A percentile compares a stretch with the other conserved stretches of the same genome.
These are phyloP conservation scores for Lycium barbarum DNA, from an alignment of 257 asterid species.

Conservation along the genomic window DNA sequence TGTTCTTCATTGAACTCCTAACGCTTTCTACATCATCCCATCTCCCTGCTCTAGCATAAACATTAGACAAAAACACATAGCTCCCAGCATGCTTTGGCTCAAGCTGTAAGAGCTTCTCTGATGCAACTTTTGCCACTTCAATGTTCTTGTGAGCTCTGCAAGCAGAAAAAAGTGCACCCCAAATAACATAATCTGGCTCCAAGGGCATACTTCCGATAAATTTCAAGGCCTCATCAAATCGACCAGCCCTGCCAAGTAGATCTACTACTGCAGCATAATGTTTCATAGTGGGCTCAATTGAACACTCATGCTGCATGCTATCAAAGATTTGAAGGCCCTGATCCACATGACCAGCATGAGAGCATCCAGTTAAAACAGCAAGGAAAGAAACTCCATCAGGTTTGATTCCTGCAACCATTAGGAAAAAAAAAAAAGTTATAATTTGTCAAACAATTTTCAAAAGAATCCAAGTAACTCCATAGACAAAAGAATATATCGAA, in stretches of 20 bases:
- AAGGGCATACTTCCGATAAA: constrained; percentile 46
- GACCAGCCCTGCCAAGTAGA: constrained; percentile 52
- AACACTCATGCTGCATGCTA: constrained; percentile 43
- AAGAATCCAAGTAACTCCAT: not conserved
- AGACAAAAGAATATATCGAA: not conserved
- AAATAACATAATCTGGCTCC: constrained; percentile 47
- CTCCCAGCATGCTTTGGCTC: constrained; percentile 53
- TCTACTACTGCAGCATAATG: constrained; percentile 52
- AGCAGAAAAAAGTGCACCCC: constrained; percentile 58
- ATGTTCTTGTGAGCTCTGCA: constrained; percentile 51
- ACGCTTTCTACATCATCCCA: constrained; percentile 56
- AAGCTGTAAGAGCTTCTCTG: constrained; percentile 46
- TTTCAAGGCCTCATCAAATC: constrained; percentile 43
- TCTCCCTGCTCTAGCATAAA: constrained; percentile 44
- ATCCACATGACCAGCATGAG: constrained; percentile 51
- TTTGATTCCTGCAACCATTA: constrained; percentile 41
- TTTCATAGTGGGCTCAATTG: constrained; percentile 45
- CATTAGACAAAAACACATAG: constrained; percentile 49
- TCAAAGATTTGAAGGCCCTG: constrained; percentile 47
- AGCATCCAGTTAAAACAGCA: constrained; percentile 48
- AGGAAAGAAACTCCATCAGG: constrained; percentile 51
- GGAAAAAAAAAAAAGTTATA: not conserved
- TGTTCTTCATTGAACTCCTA: constrained; percentile 47
- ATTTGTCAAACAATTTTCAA: not conserved
- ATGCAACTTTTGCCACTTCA: constrained; percentile 46